These are phyloP conservation scores for Solanum appendiculatum DNA, from an alignment of 257 asterid species.

Conservation along the genomic window DNA sequence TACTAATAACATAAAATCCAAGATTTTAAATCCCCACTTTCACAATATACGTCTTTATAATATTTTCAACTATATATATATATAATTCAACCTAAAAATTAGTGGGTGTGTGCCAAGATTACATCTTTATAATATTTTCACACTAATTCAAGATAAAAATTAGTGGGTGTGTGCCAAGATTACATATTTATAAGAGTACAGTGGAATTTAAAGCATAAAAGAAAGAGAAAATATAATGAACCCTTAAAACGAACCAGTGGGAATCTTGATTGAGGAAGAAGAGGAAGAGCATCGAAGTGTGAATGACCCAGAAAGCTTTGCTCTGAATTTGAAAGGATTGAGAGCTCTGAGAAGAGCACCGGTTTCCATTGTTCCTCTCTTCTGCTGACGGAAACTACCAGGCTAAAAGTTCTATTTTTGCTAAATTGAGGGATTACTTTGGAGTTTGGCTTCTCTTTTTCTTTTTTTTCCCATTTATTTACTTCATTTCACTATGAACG, in stretches of 20 bases:
- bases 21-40: neutral
- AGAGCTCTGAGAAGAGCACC: constrained; percentile 38
- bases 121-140: neutral
- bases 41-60: neutral
- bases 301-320: constrained; percentile 22
- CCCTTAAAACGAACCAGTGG: constrained; percentile 23
- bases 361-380: constrained; percentile 36
- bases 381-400: neutral
- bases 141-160: neutral
- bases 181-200: neutral
- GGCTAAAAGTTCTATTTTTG: neutral
- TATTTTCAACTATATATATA: neutral
- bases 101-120: neutral
- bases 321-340: constrained; percentile 39
- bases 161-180: neutral
- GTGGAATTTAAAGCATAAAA: neutral
- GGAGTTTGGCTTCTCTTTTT: too few species aligned
- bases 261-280: constrained; percentile 18
- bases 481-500: neutral
- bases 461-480: too few species aligned
- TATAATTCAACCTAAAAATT: neutral
- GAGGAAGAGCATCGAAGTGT: constrained; percentile 31
- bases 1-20: neutral
- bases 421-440: neutral
- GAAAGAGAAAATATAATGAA: neutral